Base-by-base conservation (phyloP, 177 flowering plant genomes). In the Vitis hybrid region DNA sequence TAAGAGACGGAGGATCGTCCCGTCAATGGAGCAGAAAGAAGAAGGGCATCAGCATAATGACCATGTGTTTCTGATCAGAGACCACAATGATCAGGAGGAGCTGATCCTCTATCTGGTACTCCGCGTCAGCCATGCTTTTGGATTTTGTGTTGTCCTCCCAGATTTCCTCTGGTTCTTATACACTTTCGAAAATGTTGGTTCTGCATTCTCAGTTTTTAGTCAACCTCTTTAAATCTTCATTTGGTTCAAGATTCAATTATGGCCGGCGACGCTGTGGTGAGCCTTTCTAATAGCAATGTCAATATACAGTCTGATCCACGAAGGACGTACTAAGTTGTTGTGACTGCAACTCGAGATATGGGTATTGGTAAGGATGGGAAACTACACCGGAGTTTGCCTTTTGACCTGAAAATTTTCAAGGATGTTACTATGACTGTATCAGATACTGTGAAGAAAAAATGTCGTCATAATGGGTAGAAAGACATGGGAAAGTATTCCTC, bases 381-480 rank as follows among this genome's bases (percentile, higher is more conserved):
- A 72, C 70, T 95, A 71, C 98, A 98, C 1, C 93, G 99, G 99
- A 90, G 65, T 49, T 82, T 93, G 78, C 92, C 97, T 56, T 76
- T 90, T 65, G 99, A 95, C 81, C 79, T 93, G 18, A 90, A 88
- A 59, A 86, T 83, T 70, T 95, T 95, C 76, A 91, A 90, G 81
- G 93, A 90, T 19, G 27, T 95, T 11, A 95, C 99, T 21, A 1
- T 65, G 75, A 72, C 78, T 50, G 88, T 97, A 16, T 72, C 85
- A 6, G 96, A 89, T 81, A 82, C 97, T 60, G 77, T 64, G 48
- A 95, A 91, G 72, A 21, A 95, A 79, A 80, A 95, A 95, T 83
- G 98, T 98, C 4, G 88, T 95, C 24, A 74, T 95, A 68, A 95
- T 95, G 99, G 99, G 99, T 35, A 88, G 99, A 54, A 95, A 91